Evolutionary conservation across 208 protist species (phyloP).

Genomic region (Leptomonas pyrrhocoris): DNA sequence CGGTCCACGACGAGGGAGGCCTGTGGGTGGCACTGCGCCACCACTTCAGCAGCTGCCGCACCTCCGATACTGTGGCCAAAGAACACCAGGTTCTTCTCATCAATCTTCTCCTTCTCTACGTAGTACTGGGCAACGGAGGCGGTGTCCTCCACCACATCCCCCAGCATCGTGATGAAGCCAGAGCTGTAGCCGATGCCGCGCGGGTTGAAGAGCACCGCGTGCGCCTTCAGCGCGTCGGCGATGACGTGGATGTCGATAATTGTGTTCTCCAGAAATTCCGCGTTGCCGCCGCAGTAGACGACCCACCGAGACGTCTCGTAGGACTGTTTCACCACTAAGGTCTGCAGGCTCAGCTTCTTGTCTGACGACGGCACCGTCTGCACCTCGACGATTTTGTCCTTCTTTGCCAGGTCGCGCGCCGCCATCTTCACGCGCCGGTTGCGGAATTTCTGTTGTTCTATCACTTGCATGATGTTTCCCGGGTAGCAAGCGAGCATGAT

Average conservation of each 20-base stretch:
- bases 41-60: conserved; percentile 61
- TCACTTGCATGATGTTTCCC: conserved; percentile 45
- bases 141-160: conserved; percentile 71
- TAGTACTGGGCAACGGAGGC: conserved; percentile 45
- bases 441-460: conserved; percentile 44
- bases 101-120: conserved; percentile 41
- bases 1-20: conserved; percentile 71
- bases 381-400: conserved; percentile 29
- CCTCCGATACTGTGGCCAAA: conserved; percentile 88
- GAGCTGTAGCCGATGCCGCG: conserved; percentile 76
- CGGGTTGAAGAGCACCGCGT: conserved; percentile 81
- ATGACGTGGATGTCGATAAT: conserved; percentile 36
- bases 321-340: conserved; percentile 39
- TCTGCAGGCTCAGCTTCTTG: conserved; percentile 50
- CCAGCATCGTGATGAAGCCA: conserved; percentile 49
- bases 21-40: conserved; percentile 27
- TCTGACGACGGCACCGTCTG: conserved; percentile 25
- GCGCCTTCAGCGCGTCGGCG: conserved; percentile 48
- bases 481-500: conserved; percentile 69
- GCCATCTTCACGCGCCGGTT: conserved; percentile 28
- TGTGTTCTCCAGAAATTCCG: conserved; percentile 72
- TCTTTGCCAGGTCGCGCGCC: conserved; percentile 25
- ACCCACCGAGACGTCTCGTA: conserved; percentile 58
- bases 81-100: conserved; percentile 49
- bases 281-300: conserved; percentile 84